A percentile compares a stretch with the other conserved stretches of the same genome.
Conservation (phyloP, 1,284 basidiomycete species). For the Rhodotorula sp. region DNA sequence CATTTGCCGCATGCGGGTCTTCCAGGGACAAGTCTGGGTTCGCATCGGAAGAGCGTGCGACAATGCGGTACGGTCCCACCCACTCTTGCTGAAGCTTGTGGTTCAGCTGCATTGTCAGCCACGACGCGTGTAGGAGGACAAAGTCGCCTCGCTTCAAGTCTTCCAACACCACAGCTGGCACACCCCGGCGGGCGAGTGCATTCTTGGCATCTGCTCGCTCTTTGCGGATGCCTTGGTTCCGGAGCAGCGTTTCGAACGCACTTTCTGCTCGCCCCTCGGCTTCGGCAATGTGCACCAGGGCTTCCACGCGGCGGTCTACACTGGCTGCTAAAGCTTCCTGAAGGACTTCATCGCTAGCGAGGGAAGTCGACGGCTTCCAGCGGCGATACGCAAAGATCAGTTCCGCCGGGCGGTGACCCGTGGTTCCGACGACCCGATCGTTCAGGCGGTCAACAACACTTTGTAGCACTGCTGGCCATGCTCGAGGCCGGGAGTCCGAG, state of each 20-base stretch:
- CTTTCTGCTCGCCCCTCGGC: neutral
- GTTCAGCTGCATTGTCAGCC: neutral
- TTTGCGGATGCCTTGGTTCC: neutral
- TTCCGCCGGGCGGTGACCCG: neutral
- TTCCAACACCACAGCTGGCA: neutral
- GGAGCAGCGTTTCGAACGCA: neutral
- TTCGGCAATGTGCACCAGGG: neutral
- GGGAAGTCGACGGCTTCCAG: too few relatives aligned
- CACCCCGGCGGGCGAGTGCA: neutral
- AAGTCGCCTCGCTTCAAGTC: neutral
- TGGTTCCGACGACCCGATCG: neutral
- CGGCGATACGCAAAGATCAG: neutral
- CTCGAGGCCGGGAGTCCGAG: neutral
- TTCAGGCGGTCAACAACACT: neutral
- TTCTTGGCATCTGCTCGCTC: neutral
- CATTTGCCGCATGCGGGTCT: neutral
- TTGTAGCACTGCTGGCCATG: neutral
- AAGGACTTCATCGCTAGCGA: neutral
- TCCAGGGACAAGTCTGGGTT: neutral
- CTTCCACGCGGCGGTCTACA: neutral
- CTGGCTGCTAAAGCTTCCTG: neutral
- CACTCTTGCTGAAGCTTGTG: slow-evolving; percentile 1
- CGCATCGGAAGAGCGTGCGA: neutral
- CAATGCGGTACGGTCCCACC: neutral
- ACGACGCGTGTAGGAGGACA: neutral